Evolutionary conservation across 2,329 filamentous ascomycete genomes (phyloP).

Genomic region (Phialophora expanda): DNA sequence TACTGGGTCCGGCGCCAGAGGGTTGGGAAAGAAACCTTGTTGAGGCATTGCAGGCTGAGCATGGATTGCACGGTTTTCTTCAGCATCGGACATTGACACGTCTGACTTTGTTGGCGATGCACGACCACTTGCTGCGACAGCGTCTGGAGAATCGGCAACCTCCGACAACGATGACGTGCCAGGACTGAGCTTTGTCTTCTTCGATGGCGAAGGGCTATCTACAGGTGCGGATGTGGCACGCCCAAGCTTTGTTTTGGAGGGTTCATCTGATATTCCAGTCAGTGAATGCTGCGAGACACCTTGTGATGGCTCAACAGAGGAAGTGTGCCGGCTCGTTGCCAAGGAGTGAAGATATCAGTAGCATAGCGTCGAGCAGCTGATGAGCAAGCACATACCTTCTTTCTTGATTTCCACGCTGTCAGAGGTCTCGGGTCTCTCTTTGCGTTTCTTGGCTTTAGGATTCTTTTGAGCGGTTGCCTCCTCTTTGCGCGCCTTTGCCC

Average conservation of each 20-base stretch:
- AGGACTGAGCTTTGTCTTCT: slow-evolving; percentile 41
- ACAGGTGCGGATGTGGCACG: slow-evolving; percentile 34
- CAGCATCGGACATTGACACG: slow-evolving; percentile 63
- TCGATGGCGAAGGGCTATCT: slow-evolving; percentile 40
- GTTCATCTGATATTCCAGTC: slow-evolving; percentile 30
- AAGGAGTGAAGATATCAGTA: slow-evolving; percentile 4
- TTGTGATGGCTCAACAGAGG: slow-evolving; percentile 5
- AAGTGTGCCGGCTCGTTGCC: slow-evolving; percentile 11
- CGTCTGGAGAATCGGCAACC: slow-evolving; percentile 40
- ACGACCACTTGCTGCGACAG: slow-evolving; percentile 60
- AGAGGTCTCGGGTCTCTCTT: slow-evolving; percentile 66
- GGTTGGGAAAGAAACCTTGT: slow-evolving; percentile 90
- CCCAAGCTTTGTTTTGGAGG: slow-evolving; percentile 29
- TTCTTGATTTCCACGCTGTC: slow-evolving; percentile 61
- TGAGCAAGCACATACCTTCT: slow-evolving; percentile 56
- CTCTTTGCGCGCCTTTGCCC: slow-evolving; percentile 52
- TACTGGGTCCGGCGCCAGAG: slow-evolving; percentile 85
- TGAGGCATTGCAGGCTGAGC: slow-evolving; percentile 69
- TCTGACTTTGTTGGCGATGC: slow-evolving; percentile 66
- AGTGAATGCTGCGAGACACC: slow-evolving; percentile 7
- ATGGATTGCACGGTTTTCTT: slow-evolving; percentile 55
- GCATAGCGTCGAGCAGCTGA: background rate
- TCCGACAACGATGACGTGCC: slow-evolving; percentile 41
- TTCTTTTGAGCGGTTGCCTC: slow-evolving; percentile 55
- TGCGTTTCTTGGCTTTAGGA: slow-evolving; percentile 77